phyloP scores from a whole-genome alignment of 1,284 basidiomycete genomes.

The Sporisorium scitamineum region DNA sequence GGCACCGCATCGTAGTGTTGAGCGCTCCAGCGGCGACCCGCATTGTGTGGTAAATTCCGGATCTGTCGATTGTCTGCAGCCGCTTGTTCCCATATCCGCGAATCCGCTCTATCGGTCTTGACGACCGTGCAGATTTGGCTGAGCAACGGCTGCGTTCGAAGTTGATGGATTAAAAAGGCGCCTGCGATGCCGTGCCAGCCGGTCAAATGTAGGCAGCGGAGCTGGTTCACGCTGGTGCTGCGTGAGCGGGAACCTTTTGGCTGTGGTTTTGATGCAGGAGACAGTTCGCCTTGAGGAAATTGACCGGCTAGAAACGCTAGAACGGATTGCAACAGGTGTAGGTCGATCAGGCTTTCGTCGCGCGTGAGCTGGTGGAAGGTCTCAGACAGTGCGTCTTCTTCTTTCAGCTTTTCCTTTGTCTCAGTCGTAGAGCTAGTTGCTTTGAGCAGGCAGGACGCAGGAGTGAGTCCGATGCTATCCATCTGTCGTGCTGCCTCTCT shows the following conservation, averaged over 20 bases:
- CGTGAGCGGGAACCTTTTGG: background rate
- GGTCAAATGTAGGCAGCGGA: constrained; percentile 21
- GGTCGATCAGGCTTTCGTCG: constrained; percentile 41
- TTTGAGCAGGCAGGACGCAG: background rate
- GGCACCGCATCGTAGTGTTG: background rate
- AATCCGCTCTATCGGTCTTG: constrained; percentile 48
- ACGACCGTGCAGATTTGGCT: constrained; percentile 23
- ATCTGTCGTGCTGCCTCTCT: constrained; percentile 31
- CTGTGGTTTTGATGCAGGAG: background rate
- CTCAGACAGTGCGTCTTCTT: background rate
- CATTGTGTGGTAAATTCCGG: background rate
- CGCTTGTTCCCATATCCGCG: constrained; percentile 37
- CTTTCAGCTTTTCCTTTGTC: background rate
- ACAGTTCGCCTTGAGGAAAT: background rate
- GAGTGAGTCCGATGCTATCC: background rate
- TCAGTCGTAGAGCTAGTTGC: background rate
- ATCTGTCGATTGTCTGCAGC: constrained; percentile 19
- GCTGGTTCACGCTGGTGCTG: constrained; percentile 5
- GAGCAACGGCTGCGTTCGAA: constrained; percentile 29
- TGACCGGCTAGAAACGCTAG: constrained; percentile 14
- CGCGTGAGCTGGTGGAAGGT: constrained; percentile 21
- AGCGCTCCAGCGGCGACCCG: background rate
- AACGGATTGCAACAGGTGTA: constrained; percentile 30
- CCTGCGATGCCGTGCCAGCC: constrained; percentile 48
- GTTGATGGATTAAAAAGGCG: constrained; percentile 36